phyloP scores from a whole-genome alignment of 306 rosid species.

The Mucuna pruriens region DNA sequence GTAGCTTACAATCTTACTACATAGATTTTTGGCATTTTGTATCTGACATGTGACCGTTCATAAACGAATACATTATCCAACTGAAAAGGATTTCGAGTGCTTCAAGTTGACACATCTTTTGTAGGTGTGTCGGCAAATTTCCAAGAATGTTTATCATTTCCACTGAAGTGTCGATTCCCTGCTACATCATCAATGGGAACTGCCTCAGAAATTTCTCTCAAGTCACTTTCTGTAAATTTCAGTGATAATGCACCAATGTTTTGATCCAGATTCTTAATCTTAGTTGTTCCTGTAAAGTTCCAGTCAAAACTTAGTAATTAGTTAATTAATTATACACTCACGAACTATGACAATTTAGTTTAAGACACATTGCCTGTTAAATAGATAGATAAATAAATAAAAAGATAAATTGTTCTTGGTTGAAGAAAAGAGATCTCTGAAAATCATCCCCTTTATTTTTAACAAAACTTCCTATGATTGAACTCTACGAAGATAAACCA shows the following conservation, averaged over 20 bases:
- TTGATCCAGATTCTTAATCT: slow-evolving; percentile 55
- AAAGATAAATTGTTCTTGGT: neutral
- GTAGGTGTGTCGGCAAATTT: slow-evolving; percentile 54
- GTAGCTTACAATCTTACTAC: neutral
- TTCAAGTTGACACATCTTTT: slow-evolving; percentile 26
- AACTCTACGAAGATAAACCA: neutral
- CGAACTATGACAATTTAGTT: neutral
- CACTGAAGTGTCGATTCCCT: slow-evolving; percentile 35
- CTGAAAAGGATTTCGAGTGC: slow-evolving; percentile 31
- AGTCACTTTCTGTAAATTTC: slow-evolving; percentile 45
- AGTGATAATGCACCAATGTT: slow-evolving; percentile 11
- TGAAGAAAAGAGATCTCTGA: neutral
- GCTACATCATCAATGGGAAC: slow-evolving; percentile 52
- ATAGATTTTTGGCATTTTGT: neutral
- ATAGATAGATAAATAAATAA: neutral
- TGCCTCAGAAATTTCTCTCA: slow-evolving; percentile 51
- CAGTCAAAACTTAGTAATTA: neutral
- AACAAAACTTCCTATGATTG: neutral
- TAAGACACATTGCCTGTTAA: neutral
- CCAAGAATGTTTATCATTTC: slow-evolving; percentile 29
- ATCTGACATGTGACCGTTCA: neutral
- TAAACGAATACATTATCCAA: neutral
- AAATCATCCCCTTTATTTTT: neutral
- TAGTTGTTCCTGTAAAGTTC: slow-evolving; percentile 22
- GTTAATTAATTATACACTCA: neutral